Evolutionary conservation across 1,139 yeast species (phyloP), one percentile per base, ranked within the genome.

Genomic region (Blastobotrys malaysiensis): DNA sequence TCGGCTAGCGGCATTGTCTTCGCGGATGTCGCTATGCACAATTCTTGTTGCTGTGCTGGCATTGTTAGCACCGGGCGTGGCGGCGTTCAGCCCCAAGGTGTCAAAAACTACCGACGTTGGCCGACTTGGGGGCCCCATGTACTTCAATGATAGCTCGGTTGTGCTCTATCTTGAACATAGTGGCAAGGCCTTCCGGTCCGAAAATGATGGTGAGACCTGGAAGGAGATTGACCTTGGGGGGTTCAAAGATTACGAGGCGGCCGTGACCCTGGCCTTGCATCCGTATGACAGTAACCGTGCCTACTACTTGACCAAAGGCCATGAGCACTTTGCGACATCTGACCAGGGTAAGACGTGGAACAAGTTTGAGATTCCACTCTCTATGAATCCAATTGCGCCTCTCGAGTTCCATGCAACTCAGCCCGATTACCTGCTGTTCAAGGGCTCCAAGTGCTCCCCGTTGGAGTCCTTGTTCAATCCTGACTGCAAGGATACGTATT

Each of bases 301-400:
- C 0, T 78, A 82, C 64, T 82, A 79, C 1, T 67, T 82, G 1
- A 48, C 59, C 0, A 59, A 68, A 0, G 66, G 67, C n/a, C 61
- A 65, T 1, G 67, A 64, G 2, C 86, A 82, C 36, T 84, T 69
- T 60, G 71, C 76, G 21, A 80, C 93, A 5, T 69, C 65, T 22
- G 85, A 86, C 65, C 70, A 73, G 55, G 95, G 93, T 24, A 68
- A 73, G 44, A 64, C 77, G 1, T 87, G 93, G 93, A 58, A 62
- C 1, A 58, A 67, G 24, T 79, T 83, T 63, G 71, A 72, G 22
- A 55, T 65, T 19, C 63, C 62, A 19, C 47, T 26, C 55, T 58
- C 26, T 57, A 60, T 5, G 56, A 64, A 44, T 51, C 74, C 68
- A 16, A 56, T 55, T 5, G 60, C 59, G 22, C 65, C 63, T 22